Conservation (phyloP, 1,284 basidiomycete genomes). For the Leccinum subatratum region DNA sequence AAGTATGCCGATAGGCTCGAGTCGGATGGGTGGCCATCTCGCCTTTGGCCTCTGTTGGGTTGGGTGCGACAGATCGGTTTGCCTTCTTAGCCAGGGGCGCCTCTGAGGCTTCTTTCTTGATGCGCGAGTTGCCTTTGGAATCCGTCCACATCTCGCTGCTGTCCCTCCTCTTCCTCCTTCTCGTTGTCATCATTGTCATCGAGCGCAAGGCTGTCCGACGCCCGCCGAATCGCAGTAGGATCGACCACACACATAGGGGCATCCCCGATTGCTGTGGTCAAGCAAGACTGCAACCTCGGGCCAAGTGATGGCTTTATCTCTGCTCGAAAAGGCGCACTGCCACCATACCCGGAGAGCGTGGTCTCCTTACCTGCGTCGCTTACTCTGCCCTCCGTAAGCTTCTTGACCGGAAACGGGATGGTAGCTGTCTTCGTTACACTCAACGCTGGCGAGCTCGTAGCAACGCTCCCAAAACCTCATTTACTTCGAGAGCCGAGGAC, state of each 20-base stretch:
- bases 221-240: constrained; percentile 67
- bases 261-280: constrained; percentile 3
- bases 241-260: neutral
- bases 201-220: constrained; percentile 72
- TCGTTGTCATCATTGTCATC: constrained; percentile 67
- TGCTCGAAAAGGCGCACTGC: neutral
- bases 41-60: too few species aligned
- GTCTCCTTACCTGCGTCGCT: constrained; percentile 7
- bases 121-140: too few species aligned
- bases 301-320: neutral
- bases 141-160: constrained; percentile 8
- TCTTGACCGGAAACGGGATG: constrained; percentile 25
- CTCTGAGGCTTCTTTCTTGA: too few species aligned
- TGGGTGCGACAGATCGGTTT: too few species aligned
- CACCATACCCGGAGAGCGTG: neutral
- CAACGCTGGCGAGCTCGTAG: neutral
- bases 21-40: too few species aligned
- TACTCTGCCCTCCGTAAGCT: constrained; percentile 5
- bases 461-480: neutral
- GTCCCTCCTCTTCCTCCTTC: constrained; percentile 26
- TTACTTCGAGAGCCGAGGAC: neutral
- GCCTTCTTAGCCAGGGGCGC: too few species aligned
- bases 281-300: neutral
- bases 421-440: constrained; percentile 12
- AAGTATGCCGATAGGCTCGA: too few species aligned